Evolutionary conservation across 1,139 yeast species (phyloP).

Genomic region (Suhomyces guaymorum): DNA sequence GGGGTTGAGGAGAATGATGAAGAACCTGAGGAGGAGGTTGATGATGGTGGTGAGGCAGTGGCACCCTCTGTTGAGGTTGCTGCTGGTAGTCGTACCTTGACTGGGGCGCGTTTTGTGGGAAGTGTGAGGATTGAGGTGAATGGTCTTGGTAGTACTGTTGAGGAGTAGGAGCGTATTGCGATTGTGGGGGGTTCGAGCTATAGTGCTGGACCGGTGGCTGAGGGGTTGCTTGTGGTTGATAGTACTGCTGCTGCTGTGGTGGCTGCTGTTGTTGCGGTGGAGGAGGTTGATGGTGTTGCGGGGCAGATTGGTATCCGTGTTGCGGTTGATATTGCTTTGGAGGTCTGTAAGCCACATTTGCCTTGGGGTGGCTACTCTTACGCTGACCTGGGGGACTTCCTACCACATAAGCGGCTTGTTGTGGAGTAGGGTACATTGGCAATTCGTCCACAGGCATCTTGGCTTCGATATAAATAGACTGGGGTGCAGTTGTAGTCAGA

Average conservation of each 20-base stretch:
- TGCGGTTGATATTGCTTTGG: constrained; percentile 21
- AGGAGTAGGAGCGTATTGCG: constrained; percentile 18
- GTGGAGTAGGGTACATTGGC: constrained; percentile 52
- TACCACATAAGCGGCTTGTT: constrained; percentile 43
- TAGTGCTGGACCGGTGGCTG: constrained; percentile 15
- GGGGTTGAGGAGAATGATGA: constrained; percentile 9
- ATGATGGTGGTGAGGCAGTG: constrained; percentile 15
- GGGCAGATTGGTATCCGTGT: constrained; percentile 13
- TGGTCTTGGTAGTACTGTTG: constrained; percentile 19
- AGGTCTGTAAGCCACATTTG: constrained; percentile 19
- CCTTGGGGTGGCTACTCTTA: constrained; percentile 15
- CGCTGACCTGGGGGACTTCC: constrained; percentile 23
- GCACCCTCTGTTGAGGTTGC: constrained; percentile 14
- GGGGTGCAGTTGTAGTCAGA: background rate
- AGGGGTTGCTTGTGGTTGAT: constrained; percentile 18
- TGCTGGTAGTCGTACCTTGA: constrained; percentile 13
- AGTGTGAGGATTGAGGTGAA: constrained; percentile 13
- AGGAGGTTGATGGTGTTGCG: constrained; percentile 11
- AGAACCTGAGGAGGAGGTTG: constrained; percentile 11
- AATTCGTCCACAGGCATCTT: constrained; percentile 40
- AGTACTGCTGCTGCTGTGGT: constrained; percentile 14
- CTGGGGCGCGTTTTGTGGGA: constrained; percentile 13
- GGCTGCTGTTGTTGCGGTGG: constrained; percentile 9
- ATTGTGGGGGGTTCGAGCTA: constrained; percentile 11
- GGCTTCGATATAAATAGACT: background rate